Evolutionary conservation across 1,139 yeast genomes (phyloP).

Genomic region (Suhomyces yuchorum): DNA sequence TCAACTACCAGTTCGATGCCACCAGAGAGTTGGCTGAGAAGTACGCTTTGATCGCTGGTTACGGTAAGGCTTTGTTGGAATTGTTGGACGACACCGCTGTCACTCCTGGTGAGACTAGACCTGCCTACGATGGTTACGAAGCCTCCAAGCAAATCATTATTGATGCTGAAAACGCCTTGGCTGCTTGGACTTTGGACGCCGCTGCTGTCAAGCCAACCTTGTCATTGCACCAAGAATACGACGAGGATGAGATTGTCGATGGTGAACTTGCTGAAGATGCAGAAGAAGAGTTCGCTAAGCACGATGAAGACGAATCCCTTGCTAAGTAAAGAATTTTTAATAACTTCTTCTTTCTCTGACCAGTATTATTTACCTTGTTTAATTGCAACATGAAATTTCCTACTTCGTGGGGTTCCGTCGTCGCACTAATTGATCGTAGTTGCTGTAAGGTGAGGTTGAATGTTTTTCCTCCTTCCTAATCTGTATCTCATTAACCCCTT

Average conservation of each 20-base stretch:
- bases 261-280: conserved; percentile 54
- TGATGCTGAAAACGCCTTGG: conserved; percentile 95
- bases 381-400: conserved; percentile 7
- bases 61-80: conserved; percentile 96
- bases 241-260: conserved; percentile 64
- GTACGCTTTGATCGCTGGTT: conserved; percentile 94
- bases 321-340: conserved; percentile 11
- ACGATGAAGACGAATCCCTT: conserved; percentile 31
- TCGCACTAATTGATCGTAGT: conserved; percentile 2
- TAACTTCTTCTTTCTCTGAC: conserved; percentile 7
- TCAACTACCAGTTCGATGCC: conserved; percentile 95
- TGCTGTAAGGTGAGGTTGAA: conserved; percentile 4
- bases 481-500: background rate
- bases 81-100: conserved; percentile 95
- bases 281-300: conserved; percentile 45
- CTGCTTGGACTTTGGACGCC: conserved; percentile 94
- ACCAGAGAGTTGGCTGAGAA: conserved; percentile 96
- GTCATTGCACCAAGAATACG: conserved; percentile 79
- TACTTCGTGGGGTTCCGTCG: background rate
- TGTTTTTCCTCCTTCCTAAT: conserved; percentile 6
- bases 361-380: conserved; percentile 13
- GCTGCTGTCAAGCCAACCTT: conserved; percentile 95
- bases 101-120: conserved; percentile 99
- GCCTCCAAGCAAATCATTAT: conserved; percentile 96
- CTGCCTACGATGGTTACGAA: conserved; percentile 97